These are phyloP conservation scores for Mesembryanthemum crystallinum DNA, from an alignment of 148 eudicot genomes.

Conservation along the genomic window DNA sequence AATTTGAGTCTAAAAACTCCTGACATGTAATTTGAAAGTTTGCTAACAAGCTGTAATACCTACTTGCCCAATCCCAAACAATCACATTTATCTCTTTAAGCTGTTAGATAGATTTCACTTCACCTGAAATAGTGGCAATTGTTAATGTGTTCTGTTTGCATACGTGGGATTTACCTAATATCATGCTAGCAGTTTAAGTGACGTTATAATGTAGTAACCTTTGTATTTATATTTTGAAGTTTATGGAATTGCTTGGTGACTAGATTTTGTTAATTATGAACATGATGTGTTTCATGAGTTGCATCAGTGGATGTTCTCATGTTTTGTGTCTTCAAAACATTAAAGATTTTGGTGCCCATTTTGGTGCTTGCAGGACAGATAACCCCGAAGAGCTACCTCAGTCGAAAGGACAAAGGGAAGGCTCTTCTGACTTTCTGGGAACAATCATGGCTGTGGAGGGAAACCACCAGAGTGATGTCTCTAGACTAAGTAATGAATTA, in stretches of 20 bases:
- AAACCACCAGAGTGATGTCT: conserved; percentile 21
- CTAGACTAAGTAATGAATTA: conserved; percentile 13
- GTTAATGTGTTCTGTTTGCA: not conserved
- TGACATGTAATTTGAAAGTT: not conserved
- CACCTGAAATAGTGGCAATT: not conserved
- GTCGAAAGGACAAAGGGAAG: not conserved
- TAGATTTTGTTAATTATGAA: not conserved
- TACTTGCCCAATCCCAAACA: not conserved
- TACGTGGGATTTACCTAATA: not conserved
- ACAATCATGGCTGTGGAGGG: conserved; percentile 27
- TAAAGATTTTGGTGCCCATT: not conserved
- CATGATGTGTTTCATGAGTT: not conserved
- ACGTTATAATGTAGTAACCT: not conserved
- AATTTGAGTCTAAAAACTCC: not conserved
- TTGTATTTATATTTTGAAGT: not conserved
- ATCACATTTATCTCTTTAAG: not conserved
- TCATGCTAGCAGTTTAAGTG: not conserved
- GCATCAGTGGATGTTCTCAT: not conserved
- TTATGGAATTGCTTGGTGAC: not conserved
- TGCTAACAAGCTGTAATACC: not conserved
- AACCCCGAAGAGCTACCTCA: not conserved
- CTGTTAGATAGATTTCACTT: not conserved
- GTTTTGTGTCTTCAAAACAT: not conserved
- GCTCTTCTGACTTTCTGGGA: conserved; percentile 7
- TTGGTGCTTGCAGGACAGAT: conserved; percentile 1